phyloP scores from a whole-genome alignment of 2,329 filamentous ascomycete genomes.

The Didymellaceae sp. region DNA sequence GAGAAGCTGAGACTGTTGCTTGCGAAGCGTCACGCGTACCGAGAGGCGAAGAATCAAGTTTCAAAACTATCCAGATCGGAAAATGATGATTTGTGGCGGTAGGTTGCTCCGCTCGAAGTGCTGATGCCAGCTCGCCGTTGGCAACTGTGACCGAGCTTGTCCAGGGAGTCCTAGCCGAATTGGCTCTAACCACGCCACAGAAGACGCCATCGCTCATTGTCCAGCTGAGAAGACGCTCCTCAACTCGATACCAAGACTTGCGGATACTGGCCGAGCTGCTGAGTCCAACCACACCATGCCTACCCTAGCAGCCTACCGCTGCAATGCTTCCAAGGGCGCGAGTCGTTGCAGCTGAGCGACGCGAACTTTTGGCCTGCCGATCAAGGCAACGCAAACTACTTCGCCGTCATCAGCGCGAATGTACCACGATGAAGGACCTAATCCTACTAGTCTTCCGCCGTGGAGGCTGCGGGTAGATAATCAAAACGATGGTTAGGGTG shows the following conservation, averaged over 20 bases:
- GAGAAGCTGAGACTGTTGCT: conserved; percentile 13
- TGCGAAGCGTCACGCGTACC: conserved; percentile 10
- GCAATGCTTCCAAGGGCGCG: conserved; percentile 41
- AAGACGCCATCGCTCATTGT: conserved; percentile 39
- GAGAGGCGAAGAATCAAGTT: conserved; percentile 5
- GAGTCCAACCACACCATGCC: conserved; percentile 34
- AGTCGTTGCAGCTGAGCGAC: conserved; percentile 44
- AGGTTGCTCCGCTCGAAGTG: conserved; percentile 8
- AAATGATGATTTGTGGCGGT: conserved; percentile 16
- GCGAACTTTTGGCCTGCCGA: conserved; percentile 33
- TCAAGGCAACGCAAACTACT: conserved; percentile 28
- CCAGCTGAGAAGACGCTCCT: conserved; percentile 42
- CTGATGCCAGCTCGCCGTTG: conserved; percentile 21
- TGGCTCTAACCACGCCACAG: conserved; percentile 33
- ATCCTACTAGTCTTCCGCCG: conserved; percentile 1
- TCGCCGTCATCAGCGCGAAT: conserved; percentile 17
- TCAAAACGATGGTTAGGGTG: conserved; percentile 9
- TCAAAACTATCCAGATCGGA: conserved; percentile 7
- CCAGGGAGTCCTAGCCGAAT: conserved; percentile 28
- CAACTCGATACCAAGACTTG: conserved; percentile 27
- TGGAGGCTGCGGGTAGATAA: conserved; percentile 6
- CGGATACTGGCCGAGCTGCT: conserved; percentile 32
- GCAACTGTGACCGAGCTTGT: conserved; percentile 18
- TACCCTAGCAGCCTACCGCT: conserved; percentile 42
- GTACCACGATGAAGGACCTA: conserved; percentile 11